These are phyloP conservation scores for Zymoseptoria brevis DNA, from an alignment of 2,329 filamentous ascomycete genomes.

Conservation along the genomic window DNA sequence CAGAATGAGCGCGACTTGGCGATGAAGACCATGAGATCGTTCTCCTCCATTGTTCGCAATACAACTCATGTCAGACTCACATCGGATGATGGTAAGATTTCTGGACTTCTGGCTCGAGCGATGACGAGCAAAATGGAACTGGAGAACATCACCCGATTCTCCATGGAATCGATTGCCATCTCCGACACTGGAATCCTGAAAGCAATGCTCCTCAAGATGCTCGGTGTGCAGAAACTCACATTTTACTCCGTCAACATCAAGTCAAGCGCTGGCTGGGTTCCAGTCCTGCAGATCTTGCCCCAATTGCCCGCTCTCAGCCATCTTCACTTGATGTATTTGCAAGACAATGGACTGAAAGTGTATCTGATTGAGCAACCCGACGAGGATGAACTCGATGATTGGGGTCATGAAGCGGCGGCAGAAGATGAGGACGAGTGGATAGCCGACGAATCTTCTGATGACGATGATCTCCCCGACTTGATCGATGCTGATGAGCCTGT, in stretches of 20 bases:
- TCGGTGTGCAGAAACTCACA: slow-evolving; percentile 4
- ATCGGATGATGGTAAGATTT: slow-evolving; percentile 5
- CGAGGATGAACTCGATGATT: neutral
- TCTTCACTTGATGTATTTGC: slow-evolving; percentile 22
- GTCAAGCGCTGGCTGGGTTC: slow-evolving; percentile 17
- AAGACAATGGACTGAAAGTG: slow-evolving; percentile 15
- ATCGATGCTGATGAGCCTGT: neutral
- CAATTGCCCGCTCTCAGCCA: slow-evolving; percentile 19
- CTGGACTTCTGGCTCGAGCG: slow-evolving; percentile 4
- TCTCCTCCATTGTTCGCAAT: slow-evolving; percentile 5
- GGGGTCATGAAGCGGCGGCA: neutral
- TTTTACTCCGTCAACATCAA: slow-evolving; percentile 14
- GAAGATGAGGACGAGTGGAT: neutral
- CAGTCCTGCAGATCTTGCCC: slow-evolving; percentile 18
- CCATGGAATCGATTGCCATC: slow-evolving; percentile 9
- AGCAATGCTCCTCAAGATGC: slow-evolving; percentile 6
- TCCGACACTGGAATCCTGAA: slow-evolving; percentile 6
- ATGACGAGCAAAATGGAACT: slow-evolving; percentile 7
- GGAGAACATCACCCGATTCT: slow-evolving; percentile 7
- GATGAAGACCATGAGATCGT: slow-evolving; percentile 3
- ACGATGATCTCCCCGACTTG: neutral
- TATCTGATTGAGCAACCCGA: slow-evolving; percentile 22
- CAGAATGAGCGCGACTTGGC: slow-evolving; percentile 1
- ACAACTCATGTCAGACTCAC: slow-evolving; percentile 4
- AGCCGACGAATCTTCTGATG: neutral